Evolutionary conservation across 371 early-diverging fungal species (phyloP).

Genomic region (Mucor mucedo): DNA sequence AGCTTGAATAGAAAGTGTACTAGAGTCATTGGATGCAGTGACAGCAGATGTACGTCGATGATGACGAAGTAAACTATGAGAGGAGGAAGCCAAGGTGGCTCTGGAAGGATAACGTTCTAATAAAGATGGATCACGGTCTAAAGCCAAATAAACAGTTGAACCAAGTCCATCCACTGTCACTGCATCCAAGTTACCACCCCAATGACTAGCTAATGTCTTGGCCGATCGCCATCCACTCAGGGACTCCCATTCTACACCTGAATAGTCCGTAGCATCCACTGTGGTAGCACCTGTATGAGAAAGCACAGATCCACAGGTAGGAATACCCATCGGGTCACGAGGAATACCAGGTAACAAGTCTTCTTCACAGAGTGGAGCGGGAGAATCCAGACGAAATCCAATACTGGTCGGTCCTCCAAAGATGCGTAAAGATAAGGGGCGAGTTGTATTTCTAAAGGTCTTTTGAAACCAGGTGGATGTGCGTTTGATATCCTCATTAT

Average conservation of each 20-base stretch:
- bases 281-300: constrained; percentile 51
- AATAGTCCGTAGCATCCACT: constrained; percentile 16
- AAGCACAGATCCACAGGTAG: constrained; percentile 55
- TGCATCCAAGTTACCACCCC: constrained; percentile 75
- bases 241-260: constrained; percentile 32
- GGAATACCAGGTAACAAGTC: constrained; percentile 43
- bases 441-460: constrained; percentile 1
- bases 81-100: constrained; percentile 24
- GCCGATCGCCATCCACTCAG: constrained; percentile 41
- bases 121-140: constrained; percentile 61
- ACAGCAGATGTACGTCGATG: constrained; percentile 39
- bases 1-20: constrained; percentile 20
- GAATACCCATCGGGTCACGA: constrained; percentile 44
- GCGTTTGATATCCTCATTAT: constrained; percentile 58
- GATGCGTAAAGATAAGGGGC: constrained; percentile 44
- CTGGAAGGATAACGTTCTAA: constrained; percentile 58
- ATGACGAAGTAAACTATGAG: constrained; percentile 41
- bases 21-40: constrained; percentile 18
- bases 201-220: constrained; percentile 63
- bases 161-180: constrained; percentile 79
- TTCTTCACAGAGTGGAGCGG: constrained; percentile 28
- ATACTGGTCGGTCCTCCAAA: constrained; percentile 50
- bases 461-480: constrained; percentile 34
- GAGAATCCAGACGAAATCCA: constrained; percentile 38
- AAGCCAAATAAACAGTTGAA: constrained; percentile 74